Base-by-base conservation (phyloP, 441 rosid genomes). In the Arabidopsis lyrata region DNA sequence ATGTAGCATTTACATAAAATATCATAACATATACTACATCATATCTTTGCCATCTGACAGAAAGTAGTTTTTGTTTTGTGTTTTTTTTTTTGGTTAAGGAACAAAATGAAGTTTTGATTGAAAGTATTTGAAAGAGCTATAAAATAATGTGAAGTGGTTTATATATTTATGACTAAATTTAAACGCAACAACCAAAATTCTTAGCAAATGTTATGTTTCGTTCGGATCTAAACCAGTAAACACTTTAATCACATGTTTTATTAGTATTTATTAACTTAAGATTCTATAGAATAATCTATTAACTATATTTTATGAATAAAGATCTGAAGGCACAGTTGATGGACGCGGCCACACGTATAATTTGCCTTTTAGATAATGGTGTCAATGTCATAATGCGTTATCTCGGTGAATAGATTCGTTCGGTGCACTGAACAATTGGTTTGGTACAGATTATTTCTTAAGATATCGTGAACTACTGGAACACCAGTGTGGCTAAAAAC, bases 291-390 rank as follows among this genome's bases (percentile, higher is more conserved):
- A 18, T 59, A 36, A 38, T 45, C 22, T 10, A 27, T 22, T n/a
- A 15, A 6, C 41, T 50, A 16, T 50, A 35, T 34, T 14, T 8
- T 2, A 53, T 31, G 14, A 12, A 39, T 38, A 61, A 61, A 38
- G 53, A 39, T 12, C 0, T 22, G 6, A 54, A 31, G 62, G 62
- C 69, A 62, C 36, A 1, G 22, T 50, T 29, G 61, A 44, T 62
- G 62, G 69, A 72, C 55, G 76, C 69, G 69, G 76, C 69, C 16
- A 72, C 47, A 10, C 34, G 69, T 72, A 6, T 13, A 0, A 14
- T 48, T 38, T 16, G 60, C 2, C 10, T 60, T 60, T 60, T 61
- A 12, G 15, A 61, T 53, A 72, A 70, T 36, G 14, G 67, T 45
- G 11, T 42, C 18, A 22, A 24, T 24, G 10, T 62, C 18, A 24